phyloP scores from a whole-genome alignment of 345 rosid species.

The Trapa bicornis region DNA sequence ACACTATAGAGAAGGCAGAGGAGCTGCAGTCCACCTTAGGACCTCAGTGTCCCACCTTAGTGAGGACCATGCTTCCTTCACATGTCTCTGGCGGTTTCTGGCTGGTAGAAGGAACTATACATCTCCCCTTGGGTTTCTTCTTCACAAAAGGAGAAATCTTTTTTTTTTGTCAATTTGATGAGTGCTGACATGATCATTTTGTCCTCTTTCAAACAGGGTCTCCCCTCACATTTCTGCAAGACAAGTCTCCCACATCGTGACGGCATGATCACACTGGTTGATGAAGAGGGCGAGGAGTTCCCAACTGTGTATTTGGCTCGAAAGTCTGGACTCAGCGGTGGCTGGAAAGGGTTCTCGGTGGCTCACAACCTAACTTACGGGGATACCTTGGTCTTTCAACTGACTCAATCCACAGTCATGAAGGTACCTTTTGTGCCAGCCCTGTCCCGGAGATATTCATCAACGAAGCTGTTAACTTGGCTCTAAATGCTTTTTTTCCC shows the following conservation, averaged over 20 bases:
- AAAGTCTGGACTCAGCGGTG: slow-evolving; percentile 55
- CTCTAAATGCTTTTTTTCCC: background rate
- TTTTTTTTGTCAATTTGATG: no score
- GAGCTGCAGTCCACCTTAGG: slow-evolving; percentile 35
- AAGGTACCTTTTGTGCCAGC: slow-evolving; percentile 26
- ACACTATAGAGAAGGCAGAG: slow-evolving; percentile 54
- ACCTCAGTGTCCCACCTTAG: slow-evolving; percentile 36
- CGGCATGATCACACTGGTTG: slow-evolving; percentile 28
- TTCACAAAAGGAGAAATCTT: no score
- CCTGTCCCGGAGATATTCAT: background rate
- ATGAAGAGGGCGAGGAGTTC: slow-evolving; percentile 33
- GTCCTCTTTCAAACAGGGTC: slow-evolving; percentile 46
- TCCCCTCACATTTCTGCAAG: slow-evolving; percentile 41
- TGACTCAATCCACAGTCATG: slow-evolving; percentile 28
- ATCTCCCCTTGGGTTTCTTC: background rate
- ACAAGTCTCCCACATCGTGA: slow-evolving; percentile 32
- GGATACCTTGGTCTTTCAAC: slow-evolving; percentile 51
- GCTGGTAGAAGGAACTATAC: slow-evolving; percentile 37
- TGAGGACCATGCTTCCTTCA: slow-evolving; percentile 72
- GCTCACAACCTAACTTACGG: slow-evolving; percentile 58
- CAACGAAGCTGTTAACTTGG: no score
- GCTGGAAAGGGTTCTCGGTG: slow-evolving; percentile 60
- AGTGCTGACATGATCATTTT: background rate
- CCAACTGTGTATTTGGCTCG: slow-evolving; percentile 35
- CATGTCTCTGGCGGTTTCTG: slow-evolving; percentile 90